phyloP scores from a whole-genome alignment of 768 basidiomycete species.

The Cyathus striatus region DNA sequence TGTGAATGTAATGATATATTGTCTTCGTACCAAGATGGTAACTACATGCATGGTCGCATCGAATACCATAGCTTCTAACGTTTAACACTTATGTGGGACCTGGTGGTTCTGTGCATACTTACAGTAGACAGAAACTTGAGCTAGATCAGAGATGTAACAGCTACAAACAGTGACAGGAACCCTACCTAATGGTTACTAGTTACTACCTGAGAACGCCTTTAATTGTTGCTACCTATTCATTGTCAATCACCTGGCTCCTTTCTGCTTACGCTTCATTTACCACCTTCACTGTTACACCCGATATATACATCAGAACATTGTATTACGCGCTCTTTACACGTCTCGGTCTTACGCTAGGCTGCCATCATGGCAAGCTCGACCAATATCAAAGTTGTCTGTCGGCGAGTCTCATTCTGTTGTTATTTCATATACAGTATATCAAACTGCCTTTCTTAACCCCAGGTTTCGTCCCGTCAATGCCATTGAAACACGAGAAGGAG shows the following conservation, averaged over 20 bases:
- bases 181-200: no score
- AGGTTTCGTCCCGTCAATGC: constrained; percentile 96
- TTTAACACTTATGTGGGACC: no score
- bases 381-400: constrained; percentile 99
- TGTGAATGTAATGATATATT: background rate
- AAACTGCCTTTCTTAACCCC: constrained; percentile 8
- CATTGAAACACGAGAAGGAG: constrained; percentile 82
- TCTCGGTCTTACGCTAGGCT: constrained; percentile 3
- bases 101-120: no score
- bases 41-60: no score
- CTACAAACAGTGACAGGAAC: constrained; percentile 18
- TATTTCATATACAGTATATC: constrained; percentile 1
- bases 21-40: no score
- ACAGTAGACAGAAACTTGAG: no score
- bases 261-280: no score
- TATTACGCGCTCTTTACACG: background rate
- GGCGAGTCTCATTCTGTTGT: constrained; percentile 48
- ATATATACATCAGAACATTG: background rate
- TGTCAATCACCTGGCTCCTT: no score
- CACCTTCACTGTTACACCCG: no score
- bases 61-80: no score
- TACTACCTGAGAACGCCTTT: no score
- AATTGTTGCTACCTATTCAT: no score
- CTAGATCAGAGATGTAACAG: constrained; percentile 20
- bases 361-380: constrained; percentile 64